Evolutionary conservation across 768 basidiomycete species (phyloP).

Genomic region (Termitomyces sp.): DNA sequence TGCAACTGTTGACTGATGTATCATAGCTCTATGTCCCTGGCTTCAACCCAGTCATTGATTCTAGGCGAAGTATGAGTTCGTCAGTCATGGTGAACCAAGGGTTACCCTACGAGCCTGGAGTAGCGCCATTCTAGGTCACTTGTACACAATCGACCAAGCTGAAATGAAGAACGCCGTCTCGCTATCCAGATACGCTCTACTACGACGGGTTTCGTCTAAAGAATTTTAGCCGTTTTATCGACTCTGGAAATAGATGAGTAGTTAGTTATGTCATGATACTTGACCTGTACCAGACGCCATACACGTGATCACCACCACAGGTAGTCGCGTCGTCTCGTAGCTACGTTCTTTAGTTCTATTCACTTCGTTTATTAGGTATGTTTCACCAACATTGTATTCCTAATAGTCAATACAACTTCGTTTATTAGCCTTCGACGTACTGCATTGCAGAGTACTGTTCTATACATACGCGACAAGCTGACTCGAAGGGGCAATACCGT

Average conservation of each 20-base stretch:
- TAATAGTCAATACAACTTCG: too few relatives aligned
- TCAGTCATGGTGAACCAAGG: not conserved
- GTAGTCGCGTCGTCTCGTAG: too few relatives aligned
- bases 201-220: not conserved
- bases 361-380: too few relatives aligned
- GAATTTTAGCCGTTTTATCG: too few relatives aligned
- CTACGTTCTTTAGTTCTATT: too few relatives aligned
- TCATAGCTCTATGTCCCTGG: not conserved
- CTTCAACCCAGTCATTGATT: not conserved
- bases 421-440: too few relatives aligned
- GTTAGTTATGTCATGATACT: slow-evolving; percentile 20
- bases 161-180: not conserved
- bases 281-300: too few relatives aligned
- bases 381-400: too few relatives aligned
- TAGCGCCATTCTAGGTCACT: not conserved
- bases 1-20: not conserved
- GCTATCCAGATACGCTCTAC: not conserved
- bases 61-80: not conserved
- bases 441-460: too few relatives aligned
- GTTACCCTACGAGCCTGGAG: not conserved
- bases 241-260: not conserved
- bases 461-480: too few relatives aligned
- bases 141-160: not conserved
- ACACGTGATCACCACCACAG: too few relatives aligned
- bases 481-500: too few relatives aligned